phyloP scores from a whole-genome alignment of 371 early-diverging fungal species.

The Mucor saturninus region DNA sequence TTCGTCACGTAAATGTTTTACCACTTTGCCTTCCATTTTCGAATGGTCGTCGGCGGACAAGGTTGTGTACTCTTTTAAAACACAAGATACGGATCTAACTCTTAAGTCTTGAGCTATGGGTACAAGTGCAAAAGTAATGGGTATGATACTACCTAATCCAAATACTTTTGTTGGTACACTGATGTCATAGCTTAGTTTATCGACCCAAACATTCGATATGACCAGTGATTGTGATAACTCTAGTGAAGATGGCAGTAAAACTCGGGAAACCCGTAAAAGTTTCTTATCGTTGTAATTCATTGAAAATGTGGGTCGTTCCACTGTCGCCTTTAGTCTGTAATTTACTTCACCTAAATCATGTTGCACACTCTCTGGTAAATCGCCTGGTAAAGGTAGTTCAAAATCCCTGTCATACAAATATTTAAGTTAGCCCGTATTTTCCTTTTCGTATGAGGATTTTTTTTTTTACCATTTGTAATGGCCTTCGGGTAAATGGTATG shows the following conservation, averaged over 20 bases:
- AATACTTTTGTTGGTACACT: constrained; percentile 49
- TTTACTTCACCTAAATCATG: constrained; percentile 45
- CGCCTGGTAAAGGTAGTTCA: constrained; percentile 57
- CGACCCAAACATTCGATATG: constrained; percentile 50
- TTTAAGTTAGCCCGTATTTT: background rate
- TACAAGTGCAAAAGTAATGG: constrained; percentile 44
- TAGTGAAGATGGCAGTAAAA: constrained; percentile 40
- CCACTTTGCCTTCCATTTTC: constrained; percentile 40
- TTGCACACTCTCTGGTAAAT: constrained; percentile 49
- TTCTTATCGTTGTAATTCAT: constrained; percentile 40
- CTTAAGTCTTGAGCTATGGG: constrained; percentile 43
- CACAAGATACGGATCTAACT: constrained; percentile 37
- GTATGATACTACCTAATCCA: constrained; percentile 37
- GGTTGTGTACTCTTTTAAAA: constrained; percentile 48
- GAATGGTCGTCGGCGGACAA: constrained; percentile 34
- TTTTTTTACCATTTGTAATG: constrained; percentile 48
- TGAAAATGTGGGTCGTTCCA: constrained; percentile 52
- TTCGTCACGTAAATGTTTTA: constrained; percentile 39
- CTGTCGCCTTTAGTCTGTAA: constrained; percentile 48
- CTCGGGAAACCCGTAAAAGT: constrained; percentile 35
- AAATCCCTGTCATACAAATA: constrained; percentile 43
- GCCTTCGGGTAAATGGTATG: constrained; percentile 44
- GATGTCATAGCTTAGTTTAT: constrained; percentile 52
- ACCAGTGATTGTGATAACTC: constrained; percentile 45
- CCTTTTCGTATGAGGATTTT: background rate